Base-by-base conservation (phyloP, 768 basidiomycete species). In the Tulasnella sp. region DNA sequence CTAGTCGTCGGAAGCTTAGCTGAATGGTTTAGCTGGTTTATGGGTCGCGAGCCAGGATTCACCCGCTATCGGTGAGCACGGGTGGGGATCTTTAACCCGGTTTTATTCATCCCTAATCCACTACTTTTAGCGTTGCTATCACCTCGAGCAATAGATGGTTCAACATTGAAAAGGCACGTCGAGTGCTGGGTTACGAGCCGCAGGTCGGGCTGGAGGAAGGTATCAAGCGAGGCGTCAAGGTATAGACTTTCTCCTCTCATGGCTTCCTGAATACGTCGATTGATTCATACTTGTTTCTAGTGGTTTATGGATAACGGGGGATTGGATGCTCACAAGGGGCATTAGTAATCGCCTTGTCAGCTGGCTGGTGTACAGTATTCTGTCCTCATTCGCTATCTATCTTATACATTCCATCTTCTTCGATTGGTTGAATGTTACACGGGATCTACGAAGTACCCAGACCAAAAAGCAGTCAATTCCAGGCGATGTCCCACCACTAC, bases 121-220 rank as follows among this genome's bases (percentile, higher is more conserved):
- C 64, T 34, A 6, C 7, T 69, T 35, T 9, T 35, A 74, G 92
- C 75, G 91, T 98, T 32, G 86, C 86, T 22, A 94, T 88, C 78
- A 89, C 86, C 67, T 92, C 90, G 88, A 52, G 85, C 85, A 70
- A 44, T 6, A 84, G 95, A 75, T 98, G 89, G 83, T 91, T 95
- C 80, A 96, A 97, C 78, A 94, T 95, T 62, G 97, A 98, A 81
- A 95, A 91, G 82, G 91, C 96, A 11, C 83, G 95, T 76, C 82
- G 94, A 73, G 86, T 98, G 74, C 82, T 99, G 47, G 95, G 94
- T 1, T 99, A 99, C 80, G 94, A 95, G 79, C 97, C 97, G 0
- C 81, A 92, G 72, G 88, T 96, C 6, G 90, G 94, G 1, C 76
- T 98, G 14, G 89, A 93, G 76, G 95, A 98, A 75, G 97, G 95